Evolutionary conservation across 2,329 filamentous ascomycete species (phyloP).

Genomic region (Monosporascus sp.): DNA sequence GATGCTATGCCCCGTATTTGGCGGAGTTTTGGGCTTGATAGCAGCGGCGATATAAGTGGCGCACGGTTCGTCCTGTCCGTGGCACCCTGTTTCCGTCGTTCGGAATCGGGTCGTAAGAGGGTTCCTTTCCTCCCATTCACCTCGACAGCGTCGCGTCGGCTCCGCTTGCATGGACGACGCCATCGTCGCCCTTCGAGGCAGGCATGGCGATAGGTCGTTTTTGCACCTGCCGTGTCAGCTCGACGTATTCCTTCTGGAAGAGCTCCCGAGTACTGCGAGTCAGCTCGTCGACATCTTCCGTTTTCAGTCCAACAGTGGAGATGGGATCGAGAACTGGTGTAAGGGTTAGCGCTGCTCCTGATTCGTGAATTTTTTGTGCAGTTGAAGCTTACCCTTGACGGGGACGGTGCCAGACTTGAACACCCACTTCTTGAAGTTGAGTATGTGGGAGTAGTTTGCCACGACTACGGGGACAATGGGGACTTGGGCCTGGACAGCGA

Average conservation of each 20-base stretch:
- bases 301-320: conserved; percentile 64
- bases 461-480: conserved; percentile 83
- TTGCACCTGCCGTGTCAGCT: conserved; percentile 47
- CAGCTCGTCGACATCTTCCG: conserved; percentile 73
- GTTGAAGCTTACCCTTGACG: conserved; percentile 56
- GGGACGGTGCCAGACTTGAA: conserved; percentile 69
- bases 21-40: too few species aligned
- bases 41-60: too few species aligned
- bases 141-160: conserved; percentile 21
- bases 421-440: conserved; percentile 57
- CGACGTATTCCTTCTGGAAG: conserved; percentile 66
- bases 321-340: conserved; percentile 71
- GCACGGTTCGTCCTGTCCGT: too few species aligned
- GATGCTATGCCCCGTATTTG: too few species aligned
- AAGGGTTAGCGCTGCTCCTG: conserved; percentile 4
- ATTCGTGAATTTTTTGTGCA: background rate
- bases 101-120: too few species aligned
- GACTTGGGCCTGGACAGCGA: conserved; percentile 89
- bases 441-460: conserved; percentile 72
- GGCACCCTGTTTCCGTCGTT: too few species aligned
- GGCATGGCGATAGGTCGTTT: conserved; percentile 31
- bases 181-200: conserved; percentile 17
- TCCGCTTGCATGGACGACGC: conserved; percentile 28
- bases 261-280: conserved; percentile 62
- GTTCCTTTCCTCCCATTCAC: too few species aligned